phyloP scores from a whole-genome alignment of 2,329 filamentous ascomycete genomes.

The Penicillium glabrum region DNA sequence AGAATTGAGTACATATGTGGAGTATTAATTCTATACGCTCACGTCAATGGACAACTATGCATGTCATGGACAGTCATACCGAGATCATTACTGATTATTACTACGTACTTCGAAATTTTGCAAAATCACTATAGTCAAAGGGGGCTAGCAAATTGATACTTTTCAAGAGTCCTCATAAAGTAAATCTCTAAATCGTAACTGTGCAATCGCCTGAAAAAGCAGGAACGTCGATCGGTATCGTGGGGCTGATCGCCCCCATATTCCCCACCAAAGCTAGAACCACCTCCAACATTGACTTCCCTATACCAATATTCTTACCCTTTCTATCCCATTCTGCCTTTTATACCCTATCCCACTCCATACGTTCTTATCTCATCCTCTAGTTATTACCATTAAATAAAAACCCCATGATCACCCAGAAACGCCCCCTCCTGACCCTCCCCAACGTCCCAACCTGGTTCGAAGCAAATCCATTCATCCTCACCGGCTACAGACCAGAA shows the following conservation, averaged over 20 bases:
- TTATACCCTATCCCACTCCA: too few relatives aligned
- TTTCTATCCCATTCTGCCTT: slow-evolving; percentile 1
- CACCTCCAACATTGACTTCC: background rate
- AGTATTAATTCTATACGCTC: too few relatives aligned
- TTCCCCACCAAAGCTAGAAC: background rate
- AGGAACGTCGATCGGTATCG: too few relatives aligned
- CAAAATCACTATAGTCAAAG: background rate
- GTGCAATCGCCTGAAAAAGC: too few relatives aligned
- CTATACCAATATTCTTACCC: background rate
- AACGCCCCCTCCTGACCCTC: background rate
- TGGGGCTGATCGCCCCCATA: background rate
- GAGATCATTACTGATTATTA: background rate
- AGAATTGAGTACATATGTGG: too few relatives aligned
- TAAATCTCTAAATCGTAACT: too few relatives aligned
- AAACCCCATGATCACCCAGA: background rate
- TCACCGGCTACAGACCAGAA: slow-evolving; percentile 46
- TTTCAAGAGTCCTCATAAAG: too few relatives aligned
- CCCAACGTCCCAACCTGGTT: slow-evolving; percentile 46
- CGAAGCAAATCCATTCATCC: slow-evolving; percentile 44
- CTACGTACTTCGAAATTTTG: background rate
- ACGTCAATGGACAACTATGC: background rate
- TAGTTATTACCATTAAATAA: background rate
- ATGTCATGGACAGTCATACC: background rate
- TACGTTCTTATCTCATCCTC: background rate
- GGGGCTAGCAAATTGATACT: background rate